Evolutionary conservation across 148 eudicot species (phyloP).

Genomic region (Salicornia ramosissima): DNA sequence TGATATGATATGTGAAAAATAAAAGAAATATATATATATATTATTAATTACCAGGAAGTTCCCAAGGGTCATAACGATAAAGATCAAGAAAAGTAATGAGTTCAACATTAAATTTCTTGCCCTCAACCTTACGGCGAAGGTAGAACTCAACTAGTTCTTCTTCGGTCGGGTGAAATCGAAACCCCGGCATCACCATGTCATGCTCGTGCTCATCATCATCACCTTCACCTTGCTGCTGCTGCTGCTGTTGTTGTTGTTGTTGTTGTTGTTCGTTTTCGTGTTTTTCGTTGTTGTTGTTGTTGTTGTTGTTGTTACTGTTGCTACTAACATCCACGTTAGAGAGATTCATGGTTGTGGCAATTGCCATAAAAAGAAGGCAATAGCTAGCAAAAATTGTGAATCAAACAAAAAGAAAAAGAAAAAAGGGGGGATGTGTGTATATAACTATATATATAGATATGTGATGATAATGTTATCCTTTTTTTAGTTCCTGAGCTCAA

Average conservation of each 20-base stretch:
- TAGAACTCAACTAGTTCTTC: slow-evolving; percentile 91
- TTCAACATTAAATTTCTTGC: slow-evolving; percentile 81
- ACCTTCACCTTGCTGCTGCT: no score
- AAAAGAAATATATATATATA: neutral
- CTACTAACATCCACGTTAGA: slow-evolving; percentile 23
- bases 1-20: neutral
- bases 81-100: slow-evolving; percentile 94
- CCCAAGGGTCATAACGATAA: slow-evolving; percentile 96
- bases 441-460: neutral
- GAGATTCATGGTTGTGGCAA: slow-evolving; percentile 59
- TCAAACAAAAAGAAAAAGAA: neutral
- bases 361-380: slow-evolving; percentile 51
- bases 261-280: slow-evolving; percentile 8
- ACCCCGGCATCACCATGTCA: slow-evolving; percentile 92
- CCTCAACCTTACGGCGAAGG: slow-evolving; percentile 97
- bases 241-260: slow-evolving; percentile 24
- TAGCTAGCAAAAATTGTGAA: neutral
- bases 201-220: slow-evolving; percentile 57
- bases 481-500: slow-evolving; percentile 4
- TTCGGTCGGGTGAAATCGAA: slow-evolving; percentile 88
- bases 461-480: neutral
- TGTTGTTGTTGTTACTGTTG: slow-evolving; percentile 8
- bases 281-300: slow-evolving; percentile 3
- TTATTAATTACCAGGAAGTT: slow-evolving; percentile 94
- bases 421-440: no score